Base-by-base conservation (phyloP, 192 early-diverging fungal species). In the Backusella sp. region DNA sequence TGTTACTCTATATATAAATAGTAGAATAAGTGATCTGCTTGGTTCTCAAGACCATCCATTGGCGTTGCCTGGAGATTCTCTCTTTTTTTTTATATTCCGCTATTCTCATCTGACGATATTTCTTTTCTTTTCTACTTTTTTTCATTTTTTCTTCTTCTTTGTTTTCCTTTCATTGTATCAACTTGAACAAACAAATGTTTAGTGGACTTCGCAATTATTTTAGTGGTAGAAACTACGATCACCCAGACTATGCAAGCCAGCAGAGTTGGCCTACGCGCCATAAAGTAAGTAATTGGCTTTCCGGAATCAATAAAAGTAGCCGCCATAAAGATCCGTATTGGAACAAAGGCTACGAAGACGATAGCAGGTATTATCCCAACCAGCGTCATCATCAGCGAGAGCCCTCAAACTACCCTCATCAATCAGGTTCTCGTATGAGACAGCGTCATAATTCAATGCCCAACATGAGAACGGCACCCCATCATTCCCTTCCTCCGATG, bases 241-340 rank as follows among this genome's bases (percentile, higher is more conserved):
- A 69, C 36, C n/a, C 37, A 37, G 35, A 69, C 12, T 37, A 69
- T 41, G 68, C 34, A 39, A 69, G 37, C 36, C 66, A 39, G 9
- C 37, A 37, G n/a, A 35, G 35, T 23, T 37, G 37, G 37, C 68
- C 34, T 21, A 69, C 34, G 21, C 34, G 37, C 8, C 68, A 69
- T 41, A 35, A 39, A 23, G 21, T 69, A 69, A 37, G 68, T 69
- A 69, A 69, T 23, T 69, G 68, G 68, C 19, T 69, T 2, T 36
- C 68, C 21, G 68, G 37, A 37, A 69, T 69, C 68, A 36, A 23
- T 37, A 69, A 69, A 23, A 37, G n/a, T n/a, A 5, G 1, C 1
- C 21, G 37, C 21, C 17, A 37, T 23, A 37, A 69, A 12, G 37
- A 69, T 41, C 21, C 37, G 21, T 69, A 69, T 11, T 19, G 21